Conservation (phyloP, 441 rosid species). For the Pelargonium myrrhifolium region DNA sequence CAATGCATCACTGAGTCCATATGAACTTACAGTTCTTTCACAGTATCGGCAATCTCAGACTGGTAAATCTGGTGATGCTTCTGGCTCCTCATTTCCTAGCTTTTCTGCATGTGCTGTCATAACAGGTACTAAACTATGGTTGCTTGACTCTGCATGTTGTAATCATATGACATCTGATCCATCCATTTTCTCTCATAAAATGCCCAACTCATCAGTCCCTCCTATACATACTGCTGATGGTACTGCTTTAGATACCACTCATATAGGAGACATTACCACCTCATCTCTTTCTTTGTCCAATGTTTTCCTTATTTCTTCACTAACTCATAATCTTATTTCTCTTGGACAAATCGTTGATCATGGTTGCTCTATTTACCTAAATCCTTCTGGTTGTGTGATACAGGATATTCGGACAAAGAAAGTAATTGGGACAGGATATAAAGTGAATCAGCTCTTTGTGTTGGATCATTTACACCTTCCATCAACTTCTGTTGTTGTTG, state of each 20-base stretch:
- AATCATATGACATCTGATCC: conserved; percentile 17
- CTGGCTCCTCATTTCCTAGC: too few relatives aligned
- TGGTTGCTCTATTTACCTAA: background rate
- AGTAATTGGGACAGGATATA: conserved; percentile 8
- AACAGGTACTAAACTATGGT: background rate
- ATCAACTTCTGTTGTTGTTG: background rate
- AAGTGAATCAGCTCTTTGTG: conserved; percentile 15
- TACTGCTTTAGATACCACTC: background rate
- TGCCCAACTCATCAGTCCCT: background rate
- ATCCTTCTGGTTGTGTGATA: conserved; percentile 2
- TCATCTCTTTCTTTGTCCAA: background rate
- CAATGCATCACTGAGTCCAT: too few relatives aligned
- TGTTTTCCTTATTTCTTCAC: background rate
- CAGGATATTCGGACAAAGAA: conserved; percentile 10
- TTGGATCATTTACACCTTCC: background rate
- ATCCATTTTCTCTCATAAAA: background rate
- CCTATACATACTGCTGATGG: background rate
- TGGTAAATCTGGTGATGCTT: too few relatives aligned
- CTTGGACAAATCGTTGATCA: conserved; percentile 12
- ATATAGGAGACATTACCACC: background rate
- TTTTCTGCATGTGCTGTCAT: too few relatives aligned
- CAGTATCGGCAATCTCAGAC: too few relatives aligned
- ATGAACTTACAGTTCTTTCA: too few relatives aligned
- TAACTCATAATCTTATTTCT: conserved; percentile 11
- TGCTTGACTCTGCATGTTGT: conserved; percentile 13